Evolutionary conservation across 1,284 basidiomycete species (phyloP), one percentile per base, ranked within the genome.

Genomic region (Irpex rosettiformis): DNA sequence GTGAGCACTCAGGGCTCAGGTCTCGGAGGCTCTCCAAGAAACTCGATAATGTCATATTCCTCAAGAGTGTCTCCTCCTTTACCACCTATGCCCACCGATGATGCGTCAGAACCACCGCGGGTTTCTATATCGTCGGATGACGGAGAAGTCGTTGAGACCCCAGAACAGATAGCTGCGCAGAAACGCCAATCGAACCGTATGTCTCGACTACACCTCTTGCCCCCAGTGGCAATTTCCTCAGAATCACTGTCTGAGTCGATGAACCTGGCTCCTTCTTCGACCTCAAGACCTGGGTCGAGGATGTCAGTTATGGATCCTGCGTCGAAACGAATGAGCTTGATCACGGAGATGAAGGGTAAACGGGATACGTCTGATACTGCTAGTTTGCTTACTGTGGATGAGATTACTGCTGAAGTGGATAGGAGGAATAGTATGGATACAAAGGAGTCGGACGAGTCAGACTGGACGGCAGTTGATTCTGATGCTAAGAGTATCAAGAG

Each of bases 391-490:
- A 99, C 96, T 0, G 92, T 99, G 13, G 96, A 99, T 69, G 94
- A 99, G 74, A 97, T 99, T 66, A 98, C 96, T 0, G 95, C 94
- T 4, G 93, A 96, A 67, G 93, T 99, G 1, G 96, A 98, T 67
- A 79, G 95, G 16, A 77, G 86, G 67, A 77, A 80, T 63, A 83
- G 81, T 65, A 77, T 77, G 66, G 74, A 75, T 7, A 72, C 77
- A 11, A 77, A 60, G 40, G 51, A 75, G 22, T 77, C 75, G 13
- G 78, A 78, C 29, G 84, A 83, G 43, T 74, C 77, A 2, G 86
- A 88, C 54, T 89, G 88, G 88, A 88, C 86, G 2, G 80, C 82
- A 64, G 85, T 89, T 2, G 78, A 77, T 40, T 76, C 75, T 10
- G 77, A 79, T 45, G 71, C 75, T 52, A 69, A 71, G 57, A 69